phyloP scores from a whole-genome alignment of 2,329 filamentous ascomycete species.

The Knufia petricola region DNA sequence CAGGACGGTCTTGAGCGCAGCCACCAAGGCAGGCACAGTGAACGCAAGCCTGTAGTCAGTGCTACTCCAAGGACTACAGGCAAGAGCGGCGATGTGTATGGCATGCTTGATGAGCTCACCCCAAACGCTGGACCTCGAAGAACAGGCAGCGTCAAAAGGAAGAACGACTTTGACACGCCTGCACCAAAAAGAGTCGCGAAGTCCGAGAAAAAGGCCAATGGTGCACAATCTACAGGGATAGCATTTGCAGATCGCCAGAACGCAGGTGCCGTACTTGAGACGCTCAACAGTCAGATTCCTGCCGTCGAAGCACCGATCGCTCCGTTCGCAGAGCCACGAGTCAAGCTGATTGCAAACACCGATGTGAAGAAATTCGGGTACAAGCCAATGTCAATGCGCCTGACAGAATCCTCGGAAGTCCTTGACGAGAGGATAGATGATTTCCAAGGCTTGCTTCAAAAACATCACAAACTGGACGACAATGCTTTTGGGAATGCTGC shows the following conservation, averaged over 20 bases:
- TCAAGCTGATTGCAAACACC: constrained; percentile 76
- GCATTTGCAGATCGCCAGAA: constrained; percentile 69
- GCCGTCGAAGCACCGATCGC: constrained; percentile 60
- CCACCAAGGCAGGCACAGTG: constrained; percentile 55
- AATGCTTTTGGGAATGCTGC: constrained; percentile 79
- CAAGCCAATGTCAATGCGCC: constrained; percentile 88
- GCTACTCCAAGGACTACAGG: constrained; percentile 50
- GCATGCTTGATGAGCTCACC: constrained; percentile 66
- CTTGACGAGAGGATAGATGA: constrained; percentile 93
- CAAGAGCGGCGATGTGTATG: constrained; percentile 63
- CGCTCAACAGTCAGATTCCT: constrained; percentile 66
- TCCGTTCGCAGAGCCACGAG: constrained; percentile 63
- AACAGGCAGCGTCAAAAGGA: constrained; percentile 43
- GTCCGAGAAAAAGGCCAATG: constrained; percentile 31
- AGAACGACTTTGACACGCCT: constrained; percentile 42
- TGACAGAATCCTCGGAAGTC: constrained; percentile 84
- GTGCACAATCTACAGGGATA: constrained; percentile 26
- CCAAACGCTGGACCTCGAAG: constrained; percentile 48
- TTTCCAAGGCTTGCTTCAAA: constrained; percentile 64
- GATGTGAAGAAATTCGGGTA: constrained; percentile 87
- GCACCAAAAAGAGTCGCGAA: constrained; percentile 33
- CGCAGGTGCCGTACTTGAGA: constrained; percentile 70
- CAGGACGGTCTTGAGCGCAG: constrained; percentile 75
- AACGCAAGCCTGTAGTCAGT: constrained; percentile 49
- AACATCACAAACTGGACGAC: constrained; percentile 66